These are phyloP conservation scores for Immersiporthe knoxdaviesiana DNA, from an alignment of 2,329 filamentous ascomycete species.

Conservation along the genomic window DNA sequence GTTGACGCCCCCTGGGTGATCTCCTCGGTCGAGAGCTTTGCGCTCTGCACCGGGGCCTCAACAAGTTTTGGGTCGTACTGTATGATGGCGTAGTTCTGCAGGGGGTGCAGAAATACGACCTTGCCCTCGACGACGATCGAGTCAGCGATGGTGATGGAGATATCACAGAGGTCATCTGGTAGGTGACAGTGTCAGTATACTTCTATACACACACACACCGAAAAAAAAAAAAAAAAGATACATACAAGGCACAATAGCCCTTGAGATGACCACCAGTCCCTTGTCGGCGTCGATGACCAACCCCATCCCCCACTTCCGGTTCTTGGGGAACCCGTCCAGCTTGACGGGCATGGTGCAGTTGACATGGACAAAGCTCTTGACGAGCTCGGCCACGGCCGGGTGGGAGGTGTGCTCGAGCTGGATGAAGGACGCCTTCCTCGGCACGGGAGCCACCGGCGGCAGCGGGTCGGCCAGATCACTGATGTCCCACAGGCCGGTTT, in stretches of 20 bases:
- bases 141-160: conserved; percentile 93
- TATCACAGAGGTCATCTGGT: conserved; percentile 86
- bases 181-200: background rate
- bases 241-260: conserved; percentile 78
- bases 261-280: conserved; percentile 89
- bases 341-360: conserved; percentile 93
- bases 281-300: conserved; percentile 97
- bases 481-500: conserved; percentile 93
- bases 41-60: conserved; percentile 90
- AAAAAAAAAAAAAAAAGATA: background rate
- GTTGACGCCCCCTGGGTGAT: conserved; percentile 94
- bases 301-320: conserved; percentile 92
- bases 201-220: background rate
- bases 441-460: conserved; percentile 71
- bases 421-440: conserved; percentile 86
- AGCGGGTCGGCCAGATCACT: conserved; percentile 80
- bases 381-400: conserved; percentile 87
- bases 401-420: conserved; percentile 87
- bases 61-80: conserved; percentile 93
- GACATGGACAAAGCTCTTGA: conserved; percentile 92
- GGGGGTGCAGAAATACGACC: conserved; percentile 91
- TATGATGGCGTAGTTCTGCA: conserved; percentile 96
- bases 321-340: conserved; percentile 95
- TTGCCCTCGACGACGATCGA: conserved; percentile 94
- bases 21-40: conserved; percentile 76